A percentile compares a stretch with the other conserved stretches of the same genome.
phyloP scores from a whole-genome alignment of 768 basidiomycete genomes.

The Termitomyces sp. region DNA sequence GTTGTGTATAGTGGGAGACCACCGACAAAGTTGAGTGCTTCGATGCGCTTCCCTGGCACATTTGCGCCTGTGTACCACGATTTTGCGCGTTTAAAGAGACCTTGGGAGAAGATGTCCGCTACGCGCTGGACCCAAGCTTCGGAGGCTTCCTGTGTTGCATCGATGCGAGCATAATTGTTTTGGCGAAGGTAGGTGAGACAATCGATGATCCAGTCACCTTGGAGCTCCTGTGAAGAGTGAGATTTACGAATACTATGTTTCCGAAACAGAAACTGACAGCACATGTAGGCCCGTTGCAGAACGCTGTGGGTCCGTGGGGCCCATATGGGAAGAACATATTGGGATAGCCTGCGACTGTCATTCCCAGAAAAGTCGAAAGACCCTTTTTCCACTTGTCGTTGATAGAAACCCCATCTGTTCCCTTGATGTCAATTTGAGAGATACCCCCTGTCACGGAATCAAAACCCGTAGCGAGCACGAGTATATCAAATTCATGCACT shows the following conservation, averaged over 20 bases:
- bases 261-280: conserved; percentile 9
- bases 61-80: conserved; percentile 14
- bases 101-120: neutral
- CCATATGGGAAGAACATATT: conserved; percentile 23
- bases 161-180: neutral
- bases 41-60: conserved; percentile 13
- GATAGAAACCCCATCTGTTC: conserved; percentile 11
- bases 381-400: conserved; percentile 18
- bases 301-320: neutral
- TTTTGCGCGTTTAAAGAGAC: conserved; percentile 14
- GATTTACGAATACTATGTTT: neutral
- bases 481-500: neutral
- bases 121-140: neutral
- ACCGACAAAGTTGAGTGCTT: conserved; percentile 17
- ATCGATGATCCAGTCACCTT: conserved; percentile 18
- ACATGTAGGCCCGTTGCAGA: conserved; percentile 6
- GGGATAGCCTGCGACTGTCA: neutral
- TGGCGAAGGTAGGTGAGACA: neutral
- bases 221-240: conserved; percentile 13
- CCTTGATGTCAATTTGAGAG: conserved; percentile 14
- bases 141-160: neutral
- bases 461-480: neutral
- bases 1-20: conserved; percentile 15
- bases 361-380: conserved; percentile 10
- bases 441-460: conserved; percentile 13